A percentile compares a stretch with the other conserved stretches of the same genome.
These are phyloP conservation scores for Rhodocollybia butyracea DNA, from an alignment of 768 basidiomycete species.

Conservation along the genomic window DNA sequence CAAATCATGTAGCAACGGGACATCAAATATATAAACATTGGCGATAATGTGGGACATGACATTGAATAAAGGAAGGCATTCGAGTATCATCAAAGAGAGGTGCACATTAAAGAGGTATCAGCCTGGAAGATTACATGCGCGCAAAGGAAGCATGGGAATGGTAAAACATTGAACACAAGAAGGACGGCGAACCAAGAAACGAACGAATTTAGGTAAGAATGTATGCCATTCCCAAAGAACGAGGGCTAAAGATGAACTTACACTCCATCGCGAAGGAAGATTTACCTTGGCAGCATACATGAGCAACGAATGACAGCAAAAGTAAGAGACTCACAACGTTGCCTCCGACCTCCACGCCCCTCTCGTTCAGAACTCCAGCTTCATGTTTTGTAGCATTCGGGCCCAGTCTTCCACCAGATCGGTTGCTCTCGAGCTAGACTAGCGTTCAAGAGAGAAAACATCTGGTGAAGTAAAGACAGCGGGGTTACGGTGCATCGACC, in stretches of 20 bases:
- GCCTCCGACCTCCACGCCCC: constrained; percentile 76
- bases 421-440: constrained; percentile 57
- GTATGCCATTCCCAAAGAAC: constrained; percentile 16
- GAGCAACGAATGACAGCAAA: constrained; percentile 3
- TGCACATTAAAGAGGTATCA: no score
- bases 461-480: constrained; percentile 71
- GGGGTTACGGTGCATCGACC: constrained; percentile 80
- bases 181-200: no score
- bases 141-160: no score
- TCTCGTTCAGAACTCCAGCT: constrained; percentile 80
- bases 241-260: constrained; percentile 63
- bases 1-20: no score
- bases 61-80: no score
- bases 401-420: constrained; percentile 39
- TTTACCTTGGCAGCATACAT: constrained; percentile 47
- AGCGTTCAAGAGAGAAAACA: constrained; percentile 78
- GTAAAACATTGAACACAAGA: no score
- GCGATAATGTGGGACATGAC: no score
- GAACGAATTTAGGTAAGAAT: not conserved
- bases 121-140: no score
- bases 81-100: no score
- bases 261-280: constrained; percentile 79
- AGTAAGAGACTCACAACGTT: constrained; percentile 59
- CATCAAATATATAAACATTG: no score
- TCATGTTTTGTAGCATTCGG: constrained; percentile 67